Evolutionary conservation across 441 rosid species (phyloP).

Genomic region (Euphorbia schlechtendalii): DNA sequence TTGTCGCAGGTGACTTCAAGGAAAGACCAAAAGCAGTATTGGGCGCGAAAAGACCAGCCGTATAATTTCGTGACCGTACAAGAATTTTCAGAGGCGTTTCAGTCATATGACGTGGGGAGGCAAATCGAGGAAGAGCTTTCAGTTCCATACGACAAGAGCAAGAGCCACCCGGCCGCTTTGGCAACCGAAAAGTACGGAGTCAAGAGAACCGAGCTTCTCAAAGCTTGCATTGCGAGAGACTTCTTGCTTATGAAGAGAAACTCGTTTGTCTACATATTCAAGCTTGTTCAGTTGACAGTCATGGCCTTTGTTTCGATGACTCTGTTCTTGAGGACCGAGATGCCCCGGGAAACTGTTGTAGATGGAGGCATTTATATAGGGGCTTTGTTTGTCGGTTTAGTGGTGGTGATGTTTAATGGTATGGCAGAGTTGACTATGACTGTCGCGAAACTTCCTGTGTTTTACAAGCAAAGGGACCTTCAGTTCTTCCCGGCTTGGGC

Average conservation of each 20-base stretch:
- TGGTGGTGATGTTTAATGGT: slow-evolving; percentile 61
- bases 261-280: slow-evolving; percentile 77
- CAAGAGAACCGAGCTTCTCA: slow-evolving; percentile 47
- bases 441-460: slow-evolving; percentile 68
- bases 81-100: slow-evolving; percentile 69
- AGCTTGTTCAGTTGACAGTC: slow-evolving; percentile 26
- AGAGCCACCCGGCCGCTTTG: slow-evolving; percentile 74
- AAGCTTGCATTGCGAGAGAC: slow-evolving; percentile 65
- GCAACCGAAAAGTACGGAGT: slow-evolving; percentile 56
- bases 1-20: slow-evolving; percentile 70
- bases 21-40: slow-evolving; percentile 87
- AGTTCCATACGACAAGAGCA: slow-evolving; percentile 49
- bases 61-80: slow-evolving; percentile 53
- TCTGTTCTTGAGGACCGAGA: slow-evolving; percentile 53
- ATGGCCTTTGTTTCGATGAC: slow-evolving; percentile 44
- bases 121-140: slow-evolving; percentile 49
- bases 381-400: slow-evolving; percentile 45
- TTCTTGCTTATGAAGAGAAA: slow-evolving; percentile 78
- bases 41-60: slow-evolving; percentile 48
- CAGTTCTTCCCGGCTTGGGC: slow-evolving; percentile 74
- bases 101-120: slow-evolving; percentile 56
- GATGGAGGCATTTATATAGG: slow-evolving; percentile 61
- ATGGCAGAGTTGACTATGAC: slow-evolving; percentile 65
- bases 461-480: slow-evolving; percentile 74
- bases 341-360: slow-evolving; percentile 35